Evolutionary conservation across 2,329 filamentous ascomycete genomes (phyloP), one percentile per base, ranked within the genome.

Genomic region (Trichoderma sp.): DNA sequence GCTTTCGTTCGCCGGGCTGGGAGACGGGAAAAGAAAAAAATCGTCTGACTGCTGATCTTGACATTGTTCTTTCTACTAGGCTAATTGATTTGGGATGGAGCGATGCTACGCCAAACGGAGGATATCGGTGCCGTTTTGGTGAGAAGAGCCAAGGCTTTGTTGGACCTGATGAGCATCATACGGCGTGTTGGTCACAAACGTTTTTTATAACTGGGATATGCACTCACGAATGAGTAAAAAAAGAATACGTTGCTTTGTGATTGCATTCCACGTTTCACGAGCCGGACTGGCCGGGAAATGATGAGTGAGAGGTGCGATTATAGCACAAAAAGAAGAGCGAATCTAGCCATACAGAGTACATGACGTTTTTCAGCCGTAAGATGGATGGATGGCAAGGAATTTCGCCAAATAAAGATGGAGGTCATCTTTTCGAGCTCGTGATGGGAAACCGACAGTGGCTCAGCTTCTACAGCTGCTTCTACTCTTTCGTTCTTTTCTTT

Each of bases 91-190:
- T 58, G 18, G 28, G 56, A 58, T 58, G 14, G 15, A 36, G 56
- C 56, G 34, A 60, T 68, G 65, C 34, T 47, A 68, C 65, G 32
- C 53, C 65, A 60, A 60, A 68, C 53, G 53, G 65, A 30, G 34
- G 24, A 5, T 58, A 34, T 39, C 15, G 12, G 15, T n/a, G 43
- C 51, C 32, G 6, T 58, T 58, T 58, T 34, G 51, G 6, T 39
- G 36, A 39, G 36, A 39, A 39, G 6, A 56, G 15, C 43, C 43
- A 53, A 66, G 47, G 7, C 4, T 32, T 43, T 28, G 24, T 43
- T 47, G 36, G 15, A 24, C 39, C 9, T 51, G 43, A n/a, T 39
- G 43, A 43, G 43, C 65, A 72, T 72, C 71, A 72, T 58, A 72
- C 65, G 65, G 64, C 24, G 15, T 61, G 56, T 24, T 47, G 43